Percentiles rank a stretch among this genome's conserved stretches.
phyloP scores from a whole-genome alignment of 495 filamentous ascomycete genomes.

The Podospora didyma region DNA sequence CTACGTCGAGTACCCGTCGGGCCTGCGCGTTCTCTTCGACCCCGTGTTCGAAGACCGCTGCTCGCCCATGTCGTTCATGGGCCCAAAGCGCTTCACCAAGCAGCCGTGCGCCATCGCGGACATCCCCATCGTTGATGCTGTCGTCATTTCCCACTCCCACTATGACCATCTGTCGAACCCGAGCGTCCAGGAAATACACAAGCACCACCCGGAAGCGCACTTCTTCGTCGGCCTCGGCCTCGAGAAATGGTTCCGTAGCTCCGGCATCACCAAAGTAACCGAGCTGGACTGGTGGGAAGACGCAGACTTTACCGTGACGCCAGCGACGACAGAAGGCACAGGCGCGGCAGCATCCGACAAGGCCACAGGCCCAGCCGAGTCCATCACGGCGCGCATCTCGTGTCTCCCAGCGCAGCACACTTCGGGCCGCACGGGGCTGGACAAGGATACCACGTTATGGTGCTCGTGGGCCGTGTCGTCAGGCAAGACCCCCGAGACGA shows the following conservation, averaged over 20 bases:
- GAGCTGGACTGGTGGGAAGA: conserved; percentile 98
- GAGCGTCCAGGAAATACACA: conserved; percentile 65
- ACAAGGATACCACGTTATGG: conserved; percentile 78
- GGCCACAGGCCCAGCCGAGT: conserved; percentile 16
- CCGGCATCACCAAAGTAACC: conserved; percentile 68
- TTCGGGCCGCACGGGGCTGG: conserved; percentile 62
- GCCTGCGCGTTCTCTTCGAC: conserved; percentile 88
- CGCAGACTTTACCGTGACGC: conserved; percentile 58
- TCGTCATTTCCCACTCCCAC: conserved; percentile 89
- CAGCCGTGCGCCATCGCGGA: conserved; percentile 74
- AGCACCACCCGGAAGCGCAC: conserved; percentile 71
- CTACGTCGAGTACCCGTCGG: conserved; percentile 85
- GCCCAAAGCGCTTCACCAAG: conserved; percentile 79
- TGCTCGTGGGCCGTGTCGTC: conserved; percentile 78
- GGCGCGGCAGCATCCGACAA: neutral
- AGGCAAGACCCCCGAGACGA: conserved; percentile 34
- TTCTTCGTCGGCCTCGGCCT: conserved; percentile 91
- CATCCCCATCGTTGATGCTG: conserved; percentile 79
- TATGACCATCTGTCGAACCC: conserved; percentile 88
- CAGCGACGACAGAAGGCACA: conserved; percentile 12
- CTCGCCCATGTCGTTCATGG: conserved; percentile 64
- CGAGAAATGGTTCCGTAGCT: conserved; percentile 73
- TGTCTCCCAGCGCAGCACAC: conserved; percentile 87
- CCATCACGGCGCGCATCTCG: conserved; percentile 70
- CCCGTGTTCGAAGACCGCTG: conserved; percentile 92